Percentiles rank a stretch among this genome's conserved stretches.
phyloP scores from a whole-genome alignment of 1,284 basidiomycete genomes.

The Cutaneotrichosporon sp. region DNA sequence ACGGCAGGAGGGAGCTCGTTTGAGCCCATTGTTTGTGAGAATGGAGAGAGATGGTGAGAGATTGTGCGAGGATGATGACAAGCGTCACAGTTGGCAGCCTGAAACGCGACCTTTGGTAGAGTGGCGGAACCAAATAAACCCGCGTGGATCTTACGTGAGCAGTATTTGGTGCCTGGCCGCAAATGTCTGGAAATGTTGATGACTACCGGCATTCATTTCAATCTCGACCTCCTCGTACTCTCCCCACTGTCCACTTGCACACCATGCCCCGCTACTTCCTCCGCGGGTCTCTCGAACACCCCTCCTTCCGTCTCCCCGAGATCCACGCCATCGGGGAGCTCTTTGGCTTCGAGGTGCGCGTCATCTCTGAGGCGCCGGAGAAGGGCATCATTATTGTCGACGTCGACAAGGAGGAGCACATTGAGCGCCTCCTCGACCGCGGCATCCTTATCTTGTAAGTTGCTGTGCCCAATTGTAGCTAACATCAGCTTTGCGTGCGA shows the following conservation, averaged over 20 bases:
- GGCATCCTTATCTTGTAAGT: constrained; percentile 81
- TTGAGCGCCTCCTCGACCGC: constrained; percentile 68
- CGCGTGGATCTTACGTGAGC: not conserved
- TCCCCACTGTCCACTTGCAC: not conserved
- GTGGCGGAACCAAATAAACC: constrained; percentile 3
- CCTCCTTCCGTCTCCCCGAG: constrained; percentile 78
- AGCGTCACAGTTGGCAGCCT: not conserved
- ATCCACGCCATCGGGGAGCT: constrained; percentile 56
- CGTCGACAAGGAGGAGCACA: constrained; percentile 72
- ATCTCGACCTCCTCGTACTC: not conserved
- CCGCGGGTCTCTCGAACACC: constrained; percentile 75
- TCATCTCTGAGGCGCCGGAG: constrained; percentile 39
- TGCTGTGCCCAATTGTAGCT: no score
- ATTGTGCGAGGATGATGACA: not conserved
- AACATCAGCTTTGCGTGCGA: constrained; percentile 68
- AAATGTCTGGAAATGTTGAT: constrained; percentile 6
- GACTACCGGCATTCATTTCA: not conserved
- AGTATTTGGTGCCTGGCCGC: not conserved
- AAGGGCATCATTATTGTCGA: constrained; percentile 69
- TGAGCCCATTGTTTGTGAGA: not conserved
- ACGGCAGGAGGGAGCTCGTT: not conserved
- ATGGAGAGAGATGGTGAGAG: no score
- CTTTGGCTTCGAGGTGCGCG: constrained; percentile 43
- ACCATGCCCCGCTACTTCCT: constrained; percentile 63
- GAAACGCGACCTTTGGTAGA: not conserved